Percentiles rank a stretch among this genome's conserved stretches.
Evolutionary conservation across 352 stramenopile species (phyloP).

Genomic region (Blastocystis sp.): DNA sequence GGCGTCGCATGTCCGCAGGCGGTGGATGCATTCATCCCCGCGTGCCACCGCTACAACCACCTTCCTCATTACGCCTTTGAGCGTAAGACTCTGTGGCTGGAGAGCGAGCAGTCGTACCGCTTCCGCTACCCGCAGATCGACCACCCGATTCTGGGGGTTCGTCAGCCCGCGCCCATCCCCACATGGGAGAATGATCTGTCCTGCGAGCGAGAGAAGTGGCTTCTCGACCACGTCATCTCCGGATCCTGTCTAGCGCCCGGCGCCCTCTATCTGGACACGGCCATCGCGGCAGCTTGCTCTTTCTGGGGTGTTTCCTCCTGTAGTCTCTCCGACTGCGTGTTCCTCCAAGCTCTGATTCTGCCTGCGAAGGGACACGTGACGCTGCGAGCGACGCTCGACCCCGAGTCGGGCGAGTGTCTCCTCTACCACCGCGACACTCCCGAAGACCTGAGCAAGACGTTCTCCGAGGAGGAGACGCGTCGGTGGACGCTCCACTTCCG

Average conservation of each 20-base stretch:
- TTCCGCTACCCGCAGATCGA: constrained; percentile 21
- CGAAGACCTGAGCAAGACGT: background rate
- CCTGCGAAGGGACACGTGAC: background rate
- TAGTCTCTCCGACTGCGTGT: constrained; percentile 34
- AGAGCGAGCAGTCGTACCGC: constrained; percentile 45
- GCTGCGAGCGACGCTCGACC: constrained; percentile 22
- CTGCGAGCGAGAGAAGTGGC: background rate
- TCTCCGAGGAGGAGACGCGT: constrained; percentile 6
- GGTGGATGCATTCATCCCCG: no score
- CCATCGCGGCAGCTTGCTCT: constrained; percentile 6
- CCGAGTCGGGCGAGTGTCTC: constrained; percentile 6
- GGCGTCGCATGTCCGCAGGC: background rate
- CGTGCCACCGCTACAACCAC: background rate
- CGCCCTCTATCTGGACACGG: constrained; percentile 53
- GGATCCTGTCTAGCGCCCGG: constrained; percentile 39
- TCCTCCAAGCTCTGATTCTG: constrained; percentile 48
- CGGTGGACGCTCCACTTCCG: constrained; percentile 52
- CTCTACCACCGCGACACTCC: constrained; percentile 46
- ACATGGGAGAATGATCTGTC: constrained; percentile 54
- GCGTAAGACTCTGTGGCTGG: constrained; percentile 45
- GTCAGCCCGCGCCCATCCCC: constrained; percentile 5
- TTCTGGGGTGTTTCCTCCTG: background rate
- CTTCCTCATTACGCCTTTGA: constrained; percentile 55
- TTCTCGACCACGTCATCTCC: constrained; percentile 33
- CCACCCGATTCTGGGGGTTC: constrained; percentile 39